These are phyloP conservation scores for Magnolia changhungtana DNA, from an alignment of 164 flowering plant species.

Conservation along the genomic window DNA sequence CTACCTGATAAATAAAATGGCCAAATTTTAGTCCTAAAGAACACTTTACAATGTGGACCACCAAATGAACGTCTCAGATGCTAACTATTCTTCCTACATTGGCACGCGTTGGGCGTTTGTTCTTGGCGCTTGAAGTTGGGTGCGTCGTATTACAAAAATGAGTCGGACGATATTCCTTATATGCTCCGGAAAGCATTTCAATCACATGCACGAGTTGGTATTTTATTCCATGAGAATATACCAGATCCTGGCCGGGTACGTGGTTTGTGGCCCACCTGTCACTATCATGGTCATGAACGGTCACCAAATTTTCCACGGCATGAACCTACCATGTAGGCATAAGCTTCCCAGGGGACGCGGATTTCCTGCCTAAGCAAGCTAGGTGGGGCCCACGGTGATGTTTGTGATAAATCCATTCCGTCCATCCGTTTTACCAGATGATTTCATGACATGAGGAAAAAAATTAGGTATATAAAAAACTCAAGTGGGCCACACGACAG, in stretches of 20 bases:
- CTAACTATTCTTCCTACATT: too few species aligned
- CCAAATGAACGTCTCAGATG: background rate
- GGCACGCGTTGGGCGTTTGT: background rate
- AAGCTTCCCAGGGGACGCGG: too few species aligned
- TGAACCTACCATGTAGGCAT: too few species aligned
- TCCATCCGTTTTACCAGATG: too few species aligned
- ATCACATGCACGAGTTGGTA: background rate
- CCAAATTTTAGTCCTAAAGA: too few species aligned
- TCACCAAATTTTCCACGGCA: background rate
- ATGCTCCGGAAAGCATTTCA: background rate
- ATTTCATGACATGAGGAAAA: too few species aligned
- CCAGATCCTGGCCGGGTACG: background rate
- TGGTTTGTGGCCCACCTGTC: background rate
- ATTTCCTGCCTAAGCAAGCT: too few species aligned
- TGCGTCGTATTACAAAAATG: background rate
- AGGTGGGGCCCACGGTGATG: too few species aligned
- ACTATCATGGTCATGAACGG: background rate
- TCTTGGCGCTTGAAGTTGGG: background rate
- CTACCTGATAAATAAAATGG: too few species aligned
- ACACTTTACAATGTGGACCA: background rate
- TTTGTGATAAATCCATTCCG: too few species aligned
- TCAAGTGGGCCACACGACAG: too few species aligned
- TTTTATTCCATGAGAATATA: background rate
- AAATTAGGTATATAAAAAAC: too few species aligned
- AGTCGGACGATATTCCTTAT: background rate